phyloP scores from a whole-genome alignment of 768 basidiomycete genomes.

The Lentinula edodes region DNA sequence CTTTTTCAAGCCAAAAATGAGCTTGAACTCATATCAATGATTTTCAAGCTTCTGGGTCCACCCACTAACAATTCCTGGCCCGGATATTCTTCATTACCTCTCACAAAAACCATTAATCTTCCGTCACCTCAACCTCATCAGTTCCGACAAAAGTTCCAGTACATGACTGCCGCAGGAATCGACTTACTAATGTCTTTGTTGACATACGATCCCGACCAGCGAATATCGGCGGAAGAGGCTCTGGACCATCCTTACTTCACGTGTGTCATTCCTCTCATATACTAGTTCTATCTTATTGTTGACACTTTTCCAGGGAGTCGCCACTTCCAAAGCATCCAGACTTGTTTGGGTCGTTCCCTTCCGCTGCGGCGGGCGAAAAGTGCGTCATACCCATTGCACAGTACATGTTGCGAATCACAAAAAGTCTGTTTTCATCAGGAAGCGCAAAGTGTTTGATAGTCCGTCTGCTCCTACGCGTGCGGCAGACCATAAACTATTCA shows the following conservation, averaged over 20 bases:
- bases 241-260: constrained; percentile 87
- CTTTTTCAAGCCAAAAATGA: constrained; percentile 98
- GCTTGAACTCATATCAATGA: constrained; percentile 87
- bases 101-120: constrained; percentile 72
- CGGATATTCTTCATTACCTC: constrained; percentile 70
- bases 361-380: constrained; percentile 95
- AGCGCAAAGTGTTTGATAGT: constrained; percentile 71
- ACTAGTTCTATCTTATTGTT: background rate
- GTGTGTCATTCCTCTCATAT: constrained; percentile 37
- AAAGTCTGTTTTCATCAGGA: constrained; percentile 34
- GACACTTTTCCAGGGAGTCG: constrained; percentile 58
- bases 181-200: constrained; percentile 79
- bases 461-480: constrained; percentile 76
- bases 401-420: background rate
- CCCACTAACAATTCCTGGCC: constrained; percentile 88
- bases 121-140: constrained; percentile 71
- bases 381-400: constrained; percentile 28
- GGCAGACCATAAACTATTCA: constrained; percentile 60
- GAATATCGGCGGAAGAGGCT: constrained; percentile 89
- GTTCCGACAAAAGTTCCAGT: constrained; percentile 82
- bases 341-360: constrained; percentile 93
- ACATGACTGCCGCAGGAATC: constrained; percentile 77
- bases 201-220: constrained; percentile 81
- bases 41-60: constrained; percentile 93
- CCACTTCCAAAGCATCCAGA: constrained; percentile 96